Base-by-base conservation (phyloP, 2,329 filamentous ascomycete genomes). In the Laburnicola sp. region DNA sequence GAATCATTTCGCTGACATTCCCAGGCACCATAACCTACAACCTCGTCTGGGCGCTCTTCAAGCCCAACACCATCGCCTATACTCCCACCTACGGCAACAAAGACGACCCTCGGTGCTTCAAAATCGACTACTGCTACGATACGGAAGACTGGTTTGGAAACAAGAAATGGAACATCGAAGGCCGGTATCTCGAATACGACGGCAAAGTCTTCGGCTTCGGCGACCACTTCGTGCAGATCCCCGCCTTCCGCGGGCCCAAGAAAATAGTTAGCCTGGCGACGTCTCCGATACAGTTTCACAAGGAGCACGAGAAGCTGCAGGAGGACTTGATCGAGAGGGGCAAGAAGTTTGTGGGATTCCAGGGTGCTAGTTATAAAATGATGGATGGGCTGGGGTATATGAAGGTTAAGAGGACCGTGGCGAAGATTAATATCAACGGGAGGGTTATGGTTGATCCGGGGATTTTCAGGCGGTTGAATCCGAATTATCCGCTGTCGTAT, bases 371-470 rank as follows among this genome's bases (percentile, higher is more conserved):
- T 62, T 96, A 94, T 75, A 87, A 85, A 60, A 86, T 84, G 64
- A 89, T 92, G 70, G 86, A 92, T 48, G 91, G 91, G 2, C 85
- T 96, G 75, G 91, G 88, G 0, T 96, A 91, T 72, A 84, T 85
- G 76, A 95, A 93, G 77, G 86, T 88, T 71, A 90, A 90, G 76
- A 86, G 86, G 63, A 77, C 80, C 51, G 77, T 89, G 10, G 76
- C 88, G 67, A 93, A 91, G 70, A 86, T 95, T 72, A 91, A 91
- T 65, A 87, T 96, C 70, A 90, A 91, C 56, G 88, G 91, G 16
- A 86, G 92, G 27, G 82, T 96, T 56, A 96, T 96, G 91, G 80
- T 96, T 23, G 92, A 96, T 65, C 85, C 90, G 0, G 85, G 85
- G 3, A 89, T 88, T 36, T 91, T 95, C 74, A 84, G 90, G 6